phyloP scores from a whole-genome alignment of 176 grass and related monocot species.

The Areca catechu region DNA sequence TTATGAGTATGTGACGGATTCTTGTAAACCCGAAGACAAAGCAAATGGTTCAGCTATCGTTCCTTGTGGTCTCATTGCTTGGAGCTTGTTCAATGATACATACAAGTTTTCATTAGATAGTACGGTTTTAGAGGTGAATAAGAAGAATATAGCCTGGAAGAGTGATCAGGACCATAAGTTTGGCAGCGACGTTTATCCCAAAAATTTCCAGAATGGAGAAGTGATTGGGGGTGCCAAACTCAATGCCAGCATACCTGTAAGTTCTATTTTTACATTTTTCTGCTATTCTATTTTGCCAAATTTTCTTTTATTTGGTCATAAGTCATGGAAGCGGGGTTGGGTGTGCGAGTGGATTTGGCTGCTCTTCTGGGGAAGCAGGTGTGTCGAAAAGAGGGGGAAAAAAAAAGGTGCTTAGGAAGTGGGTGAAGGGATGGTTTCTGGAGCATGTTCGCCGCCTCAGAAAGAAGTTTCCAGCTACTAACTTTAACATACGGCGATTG shows the following conservation, averaged over 20 bases:
- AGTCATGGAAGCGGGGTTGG: no score
- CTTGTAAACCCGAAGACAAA: conserved; percentile 56
- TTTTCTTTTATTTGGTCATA: no score
- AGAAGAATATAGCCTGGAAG: conserved; percentile 81
- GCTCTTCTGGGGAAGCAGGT: no score
- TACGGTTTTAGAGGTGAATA: conserved; percentile 48
- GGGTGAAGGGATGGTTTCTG: no score
- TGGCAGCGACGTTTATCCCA: conserved; percentile 77
- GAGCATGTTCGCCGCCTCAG: no score
- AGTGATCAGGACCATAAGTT: conserved; percentile 71
- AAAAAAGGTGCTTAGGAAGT: no score
- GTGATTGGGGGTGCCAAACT: conserved; percentile 76
- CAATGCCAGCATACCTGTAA: conserved; percentile 81
- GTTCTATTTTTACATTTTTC: conserved; percentile 23
- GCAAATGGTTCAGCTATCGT: conserved; percentile 49
- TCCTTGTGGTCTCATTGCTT: conserved; percentile 88
- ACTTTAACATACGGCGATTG: no score
- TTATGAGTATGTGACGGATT: conserved; percentile 31
- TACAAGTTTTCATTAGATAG: conserved; percentile 46
- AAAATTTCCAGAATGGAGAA: conserved; percentile 69
- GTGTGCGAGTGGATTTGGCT: no score
- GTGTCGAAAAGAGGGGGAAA: no score
- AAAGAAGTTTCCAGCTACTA: no score
- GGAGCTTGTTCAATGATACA: conserved; percentile 92
- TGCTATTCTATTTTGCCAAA: conserved; percentile 1